Evolutionary conservation across 23 red algal species (phyloP), one percentile per base, ranked within the genome.

Genomic region (Gracilariopsis chorda): DNA sequence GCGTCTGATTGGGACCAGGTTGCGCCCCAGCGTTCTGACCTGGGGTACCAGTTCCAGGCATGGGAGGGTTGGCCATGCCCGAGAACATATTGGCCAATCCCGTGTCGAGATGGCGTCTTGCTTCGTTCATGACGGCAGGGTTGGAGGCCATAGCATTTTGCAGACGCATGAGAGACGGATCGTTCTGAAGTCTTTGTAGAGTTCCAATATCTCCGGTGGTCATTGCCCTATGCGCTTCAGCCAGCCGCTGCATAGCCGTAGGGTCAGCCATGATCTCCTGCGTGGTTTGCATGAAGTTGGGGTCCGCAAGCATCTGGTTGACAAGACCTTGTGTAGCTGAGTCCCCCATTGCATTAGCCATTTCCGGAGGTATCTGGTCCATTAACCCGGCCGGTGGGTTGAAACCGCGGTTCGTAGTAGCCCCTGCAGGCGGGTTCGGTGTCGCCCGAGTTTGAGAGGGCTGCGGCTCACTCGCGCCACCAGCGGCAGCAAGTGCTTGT

Each of bases 191-290:
- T 46, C 61, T 45, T 84, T 83, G 75, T 52, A 93, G 42, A 25
- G 90, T 42, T 25, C 48, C 65, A 16, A 75, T 27, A 58, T 93
- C 90, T 14, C 90, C 90, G 70, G 2, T 84, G 19, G 58, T 67
- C 78, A 93, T 85, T 12, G 90, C 90, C 28, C 25, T 17, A 24
- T 93, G 90, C 7, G 90, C 90, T 12, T 84, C 60, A 36, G 82
- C 65, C 47, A 84, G 19, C 53, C 44, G 37, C 51, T 51, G 40
- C 67, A 85, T 62, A 3, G 67, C 45, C 4, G 52, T 35, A 30
- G 60, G 78, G 51, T 93, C 78, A 34, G 78, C 55, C 4, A 41
- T 70, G 36, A 93, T 51, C 40, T 93, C 90, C 30, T 75, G 62
- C 20, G 90, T 79, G 44, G 85, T 53, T 34, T 93, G 77, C 80